Conservation (phyloP, 441 rosid genomes). For the Rhodomyrtus psidioides region DNA sequence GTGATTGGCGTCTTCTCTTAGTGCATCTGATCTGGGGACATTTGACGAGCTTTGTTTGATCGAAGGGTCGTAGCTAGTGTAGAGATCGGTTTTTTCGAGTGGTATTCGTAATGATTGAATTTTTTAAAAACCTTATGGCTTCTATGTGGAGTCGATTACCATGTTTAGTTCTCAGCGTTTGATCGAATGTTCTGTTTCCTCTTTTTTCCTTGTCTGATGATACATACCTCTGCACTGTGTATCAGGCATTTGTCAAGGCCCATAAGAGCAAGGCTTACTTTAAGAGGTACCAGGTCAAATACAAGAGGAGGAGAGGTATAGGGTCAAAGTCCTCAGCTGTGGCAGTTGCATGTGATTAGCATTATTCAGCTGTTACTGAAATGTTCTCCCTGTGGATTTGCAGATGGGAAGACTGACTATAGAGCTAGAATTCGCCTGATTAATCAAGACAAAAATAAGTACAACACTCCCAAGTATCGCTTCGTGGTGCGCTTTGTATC, state of each 20-base stretch:
- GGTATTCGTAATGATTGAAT: not conserved
- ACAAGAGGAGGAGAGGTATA: constrained; percentile 81
- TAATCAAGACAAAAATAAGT: constrained; percentile 80
- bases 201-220: not conserved
- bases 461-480: constrained; percentile 80
- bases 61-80: not conserved
- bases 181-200: not conserved
- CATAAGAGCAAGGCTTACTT: constrained; percentile 59
- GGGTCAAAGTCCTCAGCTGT: not conserved
- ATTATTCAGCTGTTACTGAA: not conserved
- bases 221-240: not conserved
- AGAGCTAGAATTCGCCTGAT: constrained; percentile 75
- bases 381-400: not conserved
- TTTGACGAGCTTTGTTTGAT: not conserved
- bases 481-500: constrained; percentile 77
- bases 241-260: constrained; percentile 60
- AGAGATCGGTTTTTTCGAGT: not conserved
- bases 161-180: not conserved
- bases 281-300: constrained; percentile 88
- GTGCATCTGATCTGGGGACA: not conserved
- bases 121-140: not conserved
- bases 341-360: not conserved
- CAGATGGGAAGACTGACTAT: constrained; percentile 81
- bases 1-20: not conserved
- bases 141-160: not conserved